Evolutionary conservation across 2,329 filamentous ascomycete genomes (phyloP).

Genomic region (Fusarium buxicola): DNA sequence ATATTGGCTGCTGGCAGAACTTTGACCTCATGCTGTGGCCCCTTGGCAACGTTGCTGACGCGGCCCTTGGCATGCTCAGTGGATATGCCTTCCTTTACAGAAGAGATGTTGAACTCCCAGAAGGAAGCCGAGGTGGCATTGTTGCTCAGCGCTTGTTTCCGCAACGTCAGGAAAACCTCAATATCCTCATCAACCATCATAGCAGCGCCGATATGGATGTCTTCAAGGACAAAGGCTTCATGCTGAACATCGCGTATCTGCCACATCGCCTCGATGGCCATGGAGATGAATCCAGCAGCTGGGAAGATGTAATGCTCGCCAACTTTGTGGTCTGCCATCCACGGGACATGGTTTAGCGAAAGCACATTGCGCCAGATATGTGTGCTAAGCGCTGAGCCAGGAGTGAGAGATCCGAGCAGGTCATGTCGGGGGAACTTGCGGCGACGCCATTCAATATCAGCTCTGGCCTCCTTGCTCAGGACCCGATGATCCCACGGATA

Average conservation of each 20-base stretch:
- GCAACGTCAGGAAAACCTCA: not conserved
- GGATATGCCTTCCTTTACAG: constrained; percentile 1
- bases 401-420: not conserved
- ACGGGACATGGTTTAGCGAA: not conserved
- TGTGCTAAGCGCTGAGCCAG: not conserved
- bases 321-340: constrained; percentile 4
- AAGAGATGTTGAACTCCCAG: constrained; percentile 3
- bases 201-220: not conserved
- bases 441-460: not conserved
- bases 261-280: constrained; percentile 3
- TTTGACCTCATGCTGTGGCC: not conserved
- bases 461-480: not conserved
- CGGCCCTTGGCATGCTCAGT: constrained; percentile 2
- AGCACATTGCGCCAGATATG: constrained; percentile 1
- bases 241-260: not conserved
- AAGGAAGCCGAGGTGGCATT: constrained; percentile 1
- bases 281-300: not conserved
- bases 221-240: not conserved
- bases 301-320: constrained; percentile 2
- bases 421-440: not conserved
- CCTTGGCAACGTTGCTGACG: not conserved
- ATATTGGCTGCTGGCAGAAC: not conserved
- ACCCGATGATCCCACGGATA: not conserved
- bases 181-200: constrained; percentile 1
- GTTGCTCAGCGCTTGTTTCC: constrained; percentile 1